A percentile compares a stretch with the other conserved stretches of the same genome.
Conservation (phyloP, 768 basidiomycete genomes). For the Dictyophora rubrovolvata region DNA sequence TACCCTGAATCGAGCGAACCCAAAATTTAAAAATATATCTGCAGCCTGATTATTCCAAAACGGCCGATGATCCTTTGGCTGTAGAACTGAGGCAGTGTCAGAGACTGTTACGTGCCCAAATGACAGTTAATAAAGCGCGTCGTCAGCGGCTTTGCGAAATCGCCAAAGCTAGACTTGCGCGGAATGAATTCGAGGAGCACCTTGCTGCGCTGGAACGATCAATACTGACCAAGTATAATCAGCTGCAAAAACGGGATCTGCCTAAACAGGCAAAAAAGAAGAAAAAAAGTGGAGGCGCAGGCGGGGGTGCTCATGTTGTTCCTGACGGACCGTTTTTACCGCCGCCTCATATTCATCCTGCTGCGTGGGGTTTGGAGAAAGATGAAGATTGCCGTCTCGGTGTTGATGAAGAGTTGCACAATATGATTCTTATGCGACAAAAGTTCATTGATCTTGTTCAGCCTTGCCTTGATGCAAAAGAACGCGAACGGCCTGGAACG, state of each 20-base stretch:
- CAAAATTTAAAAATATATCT: slow-evolving; percentile 26
- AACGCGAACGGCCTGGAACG: slow-evolving; percentile 49
- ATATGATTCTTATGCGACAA: slow-evolving; percentile 65
- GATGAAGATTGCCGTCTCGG: slow-evolving; percentile 56
- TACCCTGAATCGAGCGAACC: not conserved
- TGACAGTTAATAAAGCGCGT: slow-evolving; percentile 76
- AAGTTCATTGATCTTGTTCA: slow-evolving; percentile 76
- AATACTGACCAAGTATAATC: slow-evolving; percentile 62
- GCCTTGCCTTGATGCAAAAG: slow-evolving; percentile 64
- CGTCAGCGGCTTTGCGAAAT: slow-evolving; percentile 61
- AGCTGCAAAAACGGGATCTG: slow-evolving; percentile 51
- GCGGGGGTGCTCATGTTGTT: slow-evolving; percentile 19
- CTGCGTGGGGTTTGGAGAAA: slow-evolving; percentile 57
- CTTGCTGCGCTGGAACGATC: slow-evolving; percentile 83
- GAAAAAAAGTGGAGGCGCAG: slow-evolving; percentile 33
- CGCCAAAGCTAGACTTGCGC: slow-evolving; percentile 79
- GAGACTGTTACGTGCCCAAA: slow-evolving; percentile 62
- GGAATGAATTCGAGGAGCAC: slow-evolving; percentile 81
- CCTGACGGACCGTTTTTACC: slow-evolving; percentile 27
- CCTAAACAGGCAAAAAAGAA: slow-evolving; percentile 58
- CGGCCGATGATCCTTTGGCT: slow-evolving; percentile 79
- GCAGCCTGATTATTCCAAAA: slow-evolving; percentile 8
- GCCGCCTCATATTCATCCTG: slow-evolving; percentile 46
- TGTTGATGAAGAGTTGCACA: slow-evolving; percentile 57
- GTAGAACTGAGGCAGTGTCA: slow-evolving; percentile 86